These are phyloP conservation scores for Ammopiptanthus mongolicus DNA, from an alignment of 306 rosid species.

Conservation along the genomic window DNA sequence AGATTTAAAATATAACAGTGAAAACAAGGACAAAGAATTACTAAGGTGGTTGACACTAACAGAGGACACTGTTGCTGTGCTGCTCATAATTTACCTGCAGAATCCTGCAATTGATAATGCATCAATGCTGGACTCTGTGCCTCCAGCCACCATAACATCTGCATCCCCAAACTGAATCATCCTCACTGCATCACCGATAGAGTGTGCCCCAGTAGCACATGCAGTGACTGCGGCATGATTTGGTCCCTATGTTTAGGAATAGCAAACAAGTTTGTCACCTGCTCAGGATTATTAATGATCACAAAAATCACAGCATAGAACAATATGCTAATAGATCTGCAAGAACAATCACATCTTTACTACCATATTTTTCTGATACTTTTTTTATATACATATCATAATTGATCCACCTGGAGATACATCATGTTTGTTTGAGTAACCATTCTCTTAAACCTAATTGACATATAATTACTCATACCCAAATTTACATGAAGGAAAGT, in stretches of 20 bases:
- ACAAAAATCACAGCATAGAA: background rate
- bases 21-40: background rate
- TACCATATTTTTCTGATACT: background rate
- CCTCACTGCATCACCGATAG: conserved; percentile 91
- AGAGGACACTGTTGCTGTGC: background rate
- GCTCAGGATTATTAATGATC: conserved; percentile 3
- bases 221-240: conserved; percentile 96
- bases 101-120: conserved; percentile 90
- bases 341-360: conserved; percentile 18
- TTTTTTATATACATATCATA: background rate
- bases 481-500: background rate
- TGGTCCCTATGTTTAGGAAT: conserved; percentile 61
- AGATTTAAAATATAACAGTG: background rate
- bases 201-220: conserved; percentile 94
- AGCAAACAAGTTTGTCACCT: background rate
- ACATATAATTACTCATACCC: conserved; percentile 5
- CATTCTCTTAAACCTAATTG: conserved; percentile 10
- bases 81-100: conserved; percentile 52
- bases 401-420: background rate
- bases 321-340: conserved; percentile 5
- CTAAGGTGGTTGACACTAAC: background rate
- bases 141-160: conserved; percentile 97
- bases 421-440: background rate
- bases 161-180: conserved; percentile 98
- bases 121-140: conserved; percentile 95